Evolutionary conservation across 2,329 filamentous ascomycete genomes (phyloP).

Genomic region (Pestalotiopsis sp.): DNA sequence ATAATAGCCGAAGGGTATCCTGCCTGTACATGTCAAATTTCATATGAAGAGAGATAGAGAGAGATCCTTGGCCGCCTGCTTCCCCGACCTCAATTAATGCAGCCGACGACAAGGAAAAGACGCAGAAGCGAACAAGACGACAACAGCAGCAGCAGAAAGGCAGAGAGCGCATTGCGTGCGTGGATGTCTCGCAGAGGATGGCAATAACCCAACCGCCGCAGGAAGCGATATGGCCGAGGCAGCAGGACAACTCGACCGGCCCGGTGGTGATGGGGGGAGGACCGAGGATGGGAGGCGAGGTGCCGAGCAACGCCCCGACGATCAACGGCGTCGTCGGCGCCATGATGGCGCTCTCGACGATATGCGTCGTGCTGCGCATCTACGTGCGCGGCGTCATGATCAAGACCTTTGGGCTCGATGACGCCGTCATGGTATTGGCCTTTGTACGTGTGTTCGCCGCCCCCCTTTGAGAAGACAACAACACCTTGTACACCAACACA

Average conservation of each 20-base stretch:
- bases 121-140: background rate
- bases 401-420: conserved; percentile 15
- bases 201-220: background rate
- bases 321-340: conserved; percentile 12
- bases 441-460: conserved; percentile 3
- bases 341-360: conserved; percentile 4
- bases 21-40: background rate
- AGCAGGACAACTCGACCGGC: background rate
- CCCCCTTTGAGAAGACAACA: too few relatives aligned
- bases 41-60: background rate
- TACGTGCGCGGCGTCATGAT: conserved; percentile 15
- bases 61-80: background rate
- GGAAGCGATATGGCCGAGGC: background rate
- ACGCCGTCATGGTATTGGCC: conserved; percentile 13
- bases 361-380: conserved; percentile 11
- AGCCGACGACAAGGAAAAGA: background rate
- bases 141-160: background rate
- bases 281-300: background rate
- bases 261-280: background rate
- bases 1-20: background rate
- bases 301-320: conserved; percentile 4
- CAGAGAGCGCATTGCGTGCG: background rate
- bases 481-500: background rate
- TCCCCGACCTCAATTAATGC: background rate
- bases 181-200: background rate